phyloP scores from a whole-genome alignment of 306 rosid genomes.

The Malus sylvestris region DNA sequence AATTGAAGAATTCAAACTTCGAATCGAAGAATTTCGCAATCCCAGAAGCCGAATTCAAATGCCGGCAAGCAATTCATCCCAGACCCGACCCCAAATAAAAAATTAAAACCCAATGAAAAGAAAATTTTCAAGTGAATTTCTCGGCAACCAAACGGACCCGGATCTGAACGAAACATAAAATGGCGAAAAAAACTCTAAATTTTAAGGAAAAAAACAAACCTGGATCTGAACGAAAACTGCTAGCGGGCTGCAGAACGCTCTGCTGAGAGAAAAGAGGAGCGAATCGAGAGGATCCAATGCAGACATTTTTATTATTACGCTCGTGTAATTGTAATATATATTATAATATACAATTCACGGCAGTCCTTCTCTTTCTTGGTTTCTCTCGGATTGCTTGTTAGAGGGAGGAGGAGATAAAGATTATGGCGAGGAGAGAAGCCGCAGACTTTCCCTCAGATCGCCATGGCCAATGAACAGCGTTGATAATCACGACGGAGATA shows the following conservation, averaged over 20 bases:
- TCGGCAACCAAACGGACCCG: conserved; percentile 4
- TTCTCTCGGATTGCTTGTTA: background rate
- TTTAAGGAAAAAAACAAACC: conserved; percentile 29
- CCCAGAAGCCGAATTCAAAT: background rate
- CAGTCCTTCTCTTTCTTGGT: too few species aligned
- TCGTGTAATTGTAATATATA: background rate
- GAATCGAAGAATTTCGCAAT: background rate
- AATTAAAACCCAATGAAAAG: background rate
- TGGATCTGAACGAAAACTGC: conserved; percentile 71
- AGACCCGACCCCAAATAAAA: background rate
- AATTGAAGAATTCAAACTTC: background rate
- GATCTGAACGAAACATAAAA: conserved; percentile 20
- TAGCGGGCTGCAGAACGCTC: conserved; percentile 34
- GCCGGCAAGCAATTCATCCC: too few species aligned
- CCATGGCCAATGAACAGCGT: conserved; percentile 21
- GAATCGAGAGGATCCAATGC: conserved; percentile 61
- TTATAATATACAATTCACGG: too few species aligned
- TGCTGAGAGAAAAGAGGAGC: conserved; percentile 63
- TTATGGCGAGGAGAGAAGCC: background rate
- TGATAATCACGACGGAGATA: background rate
- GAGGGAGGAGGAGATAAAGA: background rate
- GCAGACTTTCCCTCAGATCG: conserved; percentile 28
- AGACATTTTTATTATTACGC: conserved; percentile 26
- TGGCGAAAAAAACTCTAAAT: background rate
- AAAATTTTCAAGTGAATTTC: background rate